These are phyloP conservation scores for Leccinellum albellum DNA, from an alignment of 768 basidiomycete species.

Conservation along the genomic window DNA sequence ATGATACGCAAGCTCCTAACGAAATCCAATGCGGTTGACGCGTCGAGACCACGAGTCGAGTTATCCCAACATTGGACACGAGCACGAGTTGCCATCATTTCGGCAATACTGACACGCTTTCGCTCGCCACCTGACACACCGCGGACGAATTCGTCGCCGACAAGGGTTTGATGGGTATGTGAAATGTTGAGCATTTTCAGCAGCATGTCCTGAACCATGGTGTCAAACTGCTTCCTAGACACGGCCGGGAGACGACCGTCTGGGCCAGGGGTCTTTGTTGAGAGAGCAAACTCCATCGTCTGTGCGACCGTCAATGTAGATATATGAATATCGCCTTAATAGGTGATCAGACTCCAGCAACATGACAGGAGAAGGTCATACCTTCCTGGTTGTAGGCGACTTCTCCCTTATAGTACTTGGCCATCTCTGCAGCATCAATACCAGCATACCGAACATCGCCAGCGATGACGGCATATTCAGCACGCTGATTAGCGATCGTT, in stretches of 20 bases:
- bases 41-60: slow-evolving; percentile 76
- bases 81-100: slow-evolving; percentile 82
- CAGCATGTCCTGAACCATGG: slow-evolving; percentile 55
- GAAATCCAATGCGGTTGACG: slow-evolving; percentile 87
- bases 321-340: slow-evolving; percentile 73
- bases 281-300: slow-evolving; percentile 67
- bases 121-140: slow-evolving; percentile 79
- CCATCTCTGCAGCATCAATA: slow-evolving; percentile 72
- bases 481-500: slow-evolving; percentile 71
- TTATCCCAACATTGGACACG: slow-evolving; percentile 84
- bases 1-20: slow-evolving; percentile 72
- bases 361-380: slow-evolving; percentile 15
- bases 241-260: slow-evolving; percentile 68
- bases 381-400: slow-evolving; percentile 78
- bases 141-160: slow-evolving; percentile 85
- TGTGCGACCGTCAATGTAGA: slow-evolving; percentile 79
- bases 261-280: slow-evolving; percentile 73
- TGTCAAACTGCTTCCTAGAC: slow-evolving; percentile 54
- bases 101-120: slow-evolving; percentile 79
- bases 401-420: slow-evolving; percentile 72
- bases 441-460: slow-evolving; percentile 84
- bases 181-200: slow-evolving; percentile 80
- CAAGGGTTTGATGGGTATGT: slow-evolving; percentile 73
- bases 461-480: slow-evolving; percentile 55
- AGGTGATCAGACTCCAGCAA: neutral